phyloP scores from a whole-genome alignment of 805 yeast genomes.

The Naumovozyma castellii region DNA sequence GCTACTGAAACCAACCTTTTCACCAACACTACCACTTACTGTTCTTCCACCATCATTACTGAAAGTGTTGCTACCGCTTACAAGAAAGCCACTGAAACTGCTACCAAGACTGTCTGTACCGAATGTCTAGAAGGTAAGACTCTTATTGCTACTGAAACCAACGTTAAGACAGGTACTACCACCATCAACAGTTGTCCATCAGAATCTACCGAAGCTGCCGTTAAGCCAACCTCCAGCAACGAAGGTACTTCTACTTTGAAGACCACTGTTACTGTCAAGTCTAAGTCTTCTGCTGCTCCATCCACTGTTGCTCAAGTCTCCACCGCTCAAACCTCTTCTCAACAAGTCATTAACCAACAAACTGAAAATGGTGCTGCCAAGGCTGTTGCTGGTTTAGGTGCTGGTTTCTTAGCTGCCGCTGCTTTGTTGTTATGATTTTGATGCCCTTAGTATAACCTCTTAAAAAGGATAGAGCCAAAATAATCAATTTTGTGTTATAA shows the following conservation, averaged over 20 bases:
- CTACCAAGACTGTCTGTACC: neutral
- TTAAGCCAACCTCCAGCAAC: neutral
- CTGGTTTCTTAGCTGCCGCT: constrained; percentile 18
- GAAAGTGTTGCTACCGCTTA: neutral
- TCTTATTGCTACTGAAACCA: no score
- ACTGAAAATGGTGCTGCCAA: constrained; percentile 17
- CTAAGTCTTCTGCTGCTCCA: neutral
- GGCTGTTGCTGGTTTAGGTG: constrained; percentile 16
- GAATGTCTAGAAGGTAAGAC: neutral
- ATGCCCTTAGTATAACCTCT: no score
- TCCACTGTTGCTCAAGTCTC: neutral
- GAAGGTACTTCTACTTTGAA: neutral
- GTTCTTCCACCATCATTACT: neutral
- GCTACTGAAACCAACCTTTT: neutral
- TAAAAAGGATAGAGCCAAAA: no score
- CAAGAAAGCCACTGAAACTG: neutral
- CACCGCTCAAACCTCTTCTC: neutral
- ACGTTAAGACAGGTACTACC: neutral
- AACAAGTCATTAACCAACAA: neutral
- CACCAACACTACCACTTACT: constrained; percentile 1
- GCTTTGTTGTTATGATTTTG: constrained; percentile 13
- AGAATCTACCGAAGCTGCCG: neutral
- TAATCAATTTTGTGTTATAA: no score
- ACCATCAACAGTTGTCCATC: neutral
- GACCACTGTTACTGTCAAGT: neutral